Evolutionary conservation across 164 flowering plant species (phyloP).

Genomic region (Vitis vinifera): ASM3070453v1 NC_081822.1:2412501-2413000

Average conservation of each 20-base stretch:
- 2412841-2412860: no score
- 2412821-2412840: no score
- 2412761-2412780: not conserved
- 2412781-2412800: no score
- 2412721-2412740: not conserved
- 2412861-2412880: no score
- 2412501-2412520: not conserved
- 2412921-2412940: no score
- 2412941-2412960: no score
- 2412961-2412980: no score
- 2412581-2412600: slow-evolving; percentile 76
- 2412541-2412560: slow-evolving; percentile 1
- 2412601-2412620: slow-evolving; percentile 86
- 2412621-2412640: slow-evolving; percentile 75
- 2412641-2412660: slow-evolving; percentile 95
- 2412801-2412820: not conserved
- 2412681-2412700: slow-evolving; percentile 92
- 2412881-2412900: no score
- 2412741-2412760: not conserved
- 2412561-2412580: slow-evolving; percentile 55
- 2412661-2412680: slow-evolving; percentile 97
- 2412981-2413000: no score
- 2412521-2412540: slow-evolving; percentile 2
- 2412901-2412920: no score
- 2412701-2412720: slow-evolving; percentile 7